Percentiles rank a stretch among this genome's conserved stretches.
These are phyloP conservation scores for Setomelanomma holmii DNA, from an alignment of 2,329 filamentous ascomycete species.

Conservation along the genomic window DNA sequence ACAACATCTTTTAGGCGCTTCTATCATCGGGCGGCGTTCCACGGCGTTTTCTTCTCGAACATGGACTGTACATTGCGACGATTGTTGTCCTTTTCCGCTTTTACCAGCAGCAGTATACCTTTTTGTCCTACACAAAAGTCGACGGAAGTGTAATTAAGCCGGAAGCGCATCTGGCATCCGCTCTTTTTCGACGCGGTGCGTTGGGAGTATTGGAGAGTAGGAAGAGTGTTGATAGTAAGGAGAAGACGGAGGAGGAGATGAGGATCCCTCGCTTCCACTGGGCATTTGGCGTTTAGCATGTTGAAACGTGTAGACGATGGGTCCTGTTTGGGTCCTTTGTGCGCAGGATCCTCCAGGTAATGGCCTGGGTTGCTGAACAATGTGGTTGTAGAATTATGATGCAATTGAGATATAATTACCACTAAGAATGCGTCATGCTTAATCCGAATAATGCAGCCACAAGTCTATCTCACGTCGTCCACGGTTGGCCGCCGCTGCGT, in stretches of 20 bases:
- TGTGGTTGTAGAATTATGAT: background rate
- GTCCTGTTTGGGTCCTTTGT: background rate
- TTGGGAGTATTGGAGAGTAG: slow-evolving; percentile 8
- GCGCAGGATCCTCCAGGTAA: too few relatives aligned
- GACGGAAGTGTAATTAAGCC: slow-evolving; percentile 38
- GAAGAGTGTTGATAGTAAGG: background rate
- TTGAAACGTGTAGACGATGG: slow-evolving; percentile 28
- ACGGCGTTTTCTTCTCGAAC: slow-evolving; percentile 25
- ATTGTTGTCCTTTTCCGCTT: slow-evolving; percentile 5
- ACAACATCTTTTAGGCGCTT: slow-evolving; percentile 20
- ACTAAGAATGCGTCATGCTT: background rate
- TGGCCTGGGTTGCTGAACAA: too few relatives aligned
- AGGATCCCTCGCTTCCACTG: background rate
- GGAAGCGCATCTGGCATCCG: slow-evolving; percentile 15
- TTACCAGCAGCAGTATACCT: slow-evolving; percentile 26
- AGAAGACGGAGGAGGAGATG: background rate
- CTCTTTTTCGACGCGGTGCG: slow-evolving; percentile 13
- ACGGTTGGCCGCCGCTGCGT: too few relatives aligned
- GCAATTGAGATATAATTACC: background rate
- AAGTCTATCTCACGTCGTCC: too few relatives aligned
- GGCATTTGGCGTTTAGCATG: slow-evolving; percentile 9
- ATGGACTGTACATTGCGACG: slow-evolving; percentile 8
- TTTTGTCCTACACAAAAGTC: slow-evolving; percentile 28
- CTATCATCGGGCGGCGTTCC: slow-evolving; percentile 45
- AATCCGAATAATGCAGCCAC: too few relatives aligned